A percentile compares a stretch with the other conserved stretches of the same genome.
phyloP scores from a whole-genome alignment of 225 moss, liverwort and hornwort species.

The Polytrichum commune region DNA sequence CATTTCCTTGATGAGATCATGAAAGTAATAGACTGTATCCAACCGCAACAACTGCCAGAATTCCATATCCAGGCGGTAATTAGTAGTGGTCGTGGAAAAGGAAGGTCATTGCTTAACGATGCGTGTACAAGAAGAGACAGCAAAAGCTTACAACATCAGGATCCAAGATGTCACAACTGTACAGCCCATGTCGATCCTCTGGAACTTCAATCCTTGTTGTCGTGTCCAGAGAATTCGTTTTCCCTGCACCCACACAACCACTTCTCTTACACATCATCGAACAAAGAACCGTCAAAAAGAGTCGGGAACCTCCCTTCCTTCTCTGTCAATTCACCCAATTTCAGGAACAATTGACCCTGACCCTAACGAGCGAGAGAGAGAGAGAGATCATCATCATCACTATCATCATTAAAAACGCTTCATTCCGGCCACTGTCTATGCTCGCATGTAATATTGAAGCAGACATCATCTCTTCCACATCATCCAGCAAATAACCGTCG shows the following conservation, averaged over 20 bases:
- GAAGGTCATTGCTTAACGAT: not conserved
- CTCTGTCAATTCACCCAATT: too few relatives aligned
- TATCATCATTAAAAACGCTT: too few relatives aligned
- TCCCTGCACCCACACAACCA: conserved; percentile 49
- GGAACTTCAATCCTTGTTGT: conserved; percentile 66
- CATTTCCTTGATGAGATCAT: conserved; percentile 80
- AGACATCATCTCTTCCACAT: too few relatives aligned
- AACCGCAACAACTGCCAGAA: conserved; percentile 74
- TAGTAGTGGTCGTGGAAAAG: not conserved
- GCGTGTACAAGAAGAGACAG: not conserved
- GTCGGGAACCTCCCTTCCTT: too few relatives aligned
- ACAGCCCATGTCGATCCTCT: conserved; percentile 83
- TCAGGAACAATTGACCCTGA: too few relatives aligned
- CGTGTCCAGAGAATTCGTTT: conserved; percentile 76
- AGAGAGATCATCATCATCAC: too few relatives aligned
- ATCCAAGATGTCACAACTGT: conserved; percentile 92
- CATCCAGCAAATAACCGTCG: too few relatives aligned
- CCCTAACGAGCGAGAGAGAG: too few relatives aligned
- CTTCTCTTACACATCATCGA: conserved; percentile 6
- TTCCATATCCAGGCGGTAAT: not conserved
- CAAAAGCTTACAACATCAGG: conserved; percentile 66
- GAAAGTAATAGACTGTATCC: conserved; percentile 92
- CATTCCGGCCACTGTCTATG: too few relatives aligned
- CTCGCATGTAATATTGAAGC: too few relatives aligned
- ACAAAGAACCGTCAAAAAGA: not conserved